These are phyloP conservation scores for Paracamarosporium sp. DNA, from an alignment of 2,329 filamentous ascomycete genomes.

Conservation along the genomic window DNA sequence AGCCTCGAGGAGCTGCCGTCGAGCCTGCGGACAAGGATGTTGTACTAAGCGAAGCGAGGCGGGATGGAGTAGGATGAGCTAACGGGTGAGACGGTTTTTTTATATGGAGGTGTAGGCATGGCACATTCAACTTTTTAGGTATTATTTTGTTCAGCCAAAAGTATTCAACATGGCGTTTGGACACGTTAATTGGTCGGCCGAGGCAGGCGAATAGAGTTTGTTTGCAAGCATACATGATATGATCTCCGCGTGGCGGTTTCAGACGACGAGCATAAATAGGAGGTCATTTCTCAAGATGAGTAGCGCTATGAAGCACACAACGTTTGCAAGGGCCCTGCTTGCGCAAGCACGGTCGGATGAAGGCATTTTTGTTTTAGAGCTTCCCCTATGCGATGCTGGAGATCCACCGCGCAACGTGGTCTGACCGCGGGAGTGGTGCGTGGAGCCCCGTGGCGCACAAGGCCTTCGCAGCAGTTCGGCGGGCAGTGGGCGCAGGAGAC, in stretches of 20 bases:
- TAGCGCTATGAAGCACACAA: constrained; percentile 15
- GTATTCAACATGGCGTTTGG: constrained; percentile 45
- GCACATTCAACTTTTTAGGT: constrained; percentile 8
- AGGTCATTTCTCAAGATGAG: constrained; percentile 14
- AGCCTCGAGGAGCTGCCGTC: constrained; percentile 79
- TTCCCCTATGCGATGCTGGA: neutral
- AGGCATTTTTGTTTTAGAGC: constrained; percentile 9
- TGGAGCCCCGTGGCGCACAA: constrained; percentile 3
- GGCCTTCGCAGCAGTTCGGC: constrained; percentile 7
- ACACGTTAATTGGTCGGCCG: constrained; percentile 21
- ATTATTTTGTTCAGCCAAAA: constrained; percentile 21
- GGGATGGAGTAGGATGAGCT: neutral
- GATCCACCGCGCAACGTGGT: neutral
- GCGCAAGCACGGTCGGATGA: constrained; percentile 3
- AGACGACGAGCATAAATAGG: constrained; percentile 11
- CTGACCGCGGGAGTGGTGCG: constrained; percentile 8
- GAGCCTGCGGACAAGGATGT: constrained; percentile 55
- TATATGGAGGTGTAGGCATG: constrained; percentile 3
- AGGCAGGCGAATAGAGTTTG: constrained; percentile 8
- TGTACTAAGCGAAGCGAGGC: constrained; percentile 46
- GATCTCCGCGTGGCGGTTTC: constrained; percentile 17
- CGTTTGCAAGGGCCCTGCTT: constrained; percentile 14
- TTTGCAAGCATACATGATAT: constrained; percentile 4
- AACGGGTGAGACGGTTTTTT: neutral
- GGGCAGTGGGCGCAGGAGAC: constrained; percentile 8